These are phyloP conservation scores for Diutina rugosa DNA, from an alignment of 1,139 yeast genomes.

Conservation along the genomic window DNA sequence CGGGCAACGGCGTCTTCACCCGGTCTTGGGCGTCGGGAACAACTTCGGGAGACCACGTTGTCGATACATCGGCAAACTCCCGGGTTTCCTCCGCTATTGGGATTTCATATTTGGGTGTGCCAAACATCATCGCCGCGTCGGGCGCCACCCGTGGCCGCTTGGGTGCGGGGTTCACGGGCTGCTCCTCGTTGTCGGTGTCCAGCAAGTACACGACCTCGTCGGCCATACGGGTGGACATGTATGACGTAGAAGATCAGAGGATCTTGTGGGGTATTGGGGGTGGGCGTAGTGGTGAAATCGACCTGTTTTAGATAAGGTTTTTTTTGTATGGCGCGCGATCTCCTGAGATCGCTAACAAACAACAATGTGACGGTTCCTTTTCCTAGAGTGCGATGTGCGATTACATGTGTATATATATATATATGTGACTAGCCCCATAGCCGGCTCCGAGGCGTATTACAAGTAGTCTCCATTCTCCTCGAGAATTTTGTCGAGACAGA, in stretches of 20 bases:
- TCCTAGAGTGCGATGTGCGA: too few species aligned
- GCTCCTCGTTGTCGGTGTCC: neutral
- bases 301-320: neutral
- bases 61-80: neutral
- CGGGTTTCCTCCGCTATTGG: neutral
- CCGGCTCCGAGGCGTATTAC: neutral
- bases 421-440: neutral
- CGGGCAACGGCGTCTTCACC: neutral
- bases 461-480: slow-evolving; percentile 37
- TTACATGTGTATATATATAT: neutral
- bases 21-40: neutral
- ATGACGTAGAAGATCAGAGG: neutral
- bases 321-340: neutral
- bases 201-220: neutral
- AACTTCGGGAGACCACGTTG: neutral
- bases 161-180: neutral
- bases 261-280: neutral
- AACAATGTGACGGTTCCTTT: too few species aligned
- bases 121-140: neutral
- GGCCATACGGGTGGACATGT: neutral
- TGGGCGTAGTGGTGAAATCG: neutral
- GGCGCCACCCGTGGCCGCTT: neutral
- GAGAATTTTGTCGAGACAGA: slow-evolving; percentile 31
- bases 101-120: neutral
- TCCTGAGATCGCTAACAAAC: neutral